phyloP scores from a whole-genome alignment of 305 asterid genomes.

The Euphrasia arctica region DNA sequence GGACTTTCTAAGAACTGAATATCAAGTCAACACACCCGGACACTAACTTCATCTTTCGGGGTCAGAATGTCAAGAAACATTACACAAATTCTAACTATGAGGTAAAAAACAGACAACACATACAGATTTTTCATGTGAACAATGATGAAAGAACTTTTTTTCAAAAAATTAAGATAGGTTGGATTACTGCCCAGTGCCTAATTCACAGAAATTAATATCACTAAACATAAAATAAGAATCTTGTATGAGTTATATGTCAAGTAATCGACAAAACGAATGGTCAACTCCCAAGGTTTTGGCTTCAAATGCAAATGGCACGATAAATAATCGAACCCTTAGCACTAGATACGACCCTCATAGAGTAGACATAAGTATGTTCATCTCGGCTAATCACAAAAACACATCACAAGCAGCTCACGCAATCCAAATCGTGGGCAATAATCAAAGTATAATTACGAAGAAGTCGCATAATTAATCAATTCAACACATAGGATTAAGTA shows the following conservation, averaged over 20 bases:
- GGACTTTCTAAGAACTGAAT: background rate
- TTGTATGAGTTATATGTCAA: background rate
- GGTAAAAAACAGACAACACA: background rate
- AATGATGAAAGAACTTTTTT: too few species aligned
- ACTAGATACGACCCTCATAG: background rate
- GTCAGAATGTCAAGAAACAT: background rate
- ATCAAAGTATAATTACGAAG: too few species aligned
- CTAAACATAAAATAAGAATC: background rate
- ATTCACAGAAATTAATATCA: background rate
- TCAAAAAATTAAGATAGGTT: too few species aligned
- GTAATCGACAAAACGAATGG: background rate
- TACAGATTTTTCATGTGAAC: too few species aligned
- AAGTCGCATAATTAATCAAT: constrained; percentile 4
- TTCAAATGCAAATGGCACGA: too few species aligned
- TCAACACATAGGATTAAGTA: constrained; percentile 12
- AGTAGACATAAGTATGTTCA: background rate
- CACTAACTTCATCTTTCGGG: background rate
- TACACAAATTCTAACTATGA: background rate
- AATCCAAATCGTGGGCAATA: too few species aligned
- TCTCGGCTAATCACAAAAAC: background rate
- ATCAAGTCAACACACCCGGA: background rate
- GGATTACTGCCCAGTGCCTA: too few species aligned
- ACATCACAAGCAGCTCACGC: background rate
- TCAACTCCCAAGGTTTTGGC: background rate
- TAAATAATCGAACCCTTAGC: background rate